Percentiles rank a stretch among this genome's conserved stretches.
phyloP scores from a whole-genome alignment of 495 filamentous ascomycete genomes.

The Amniculicola lignicola region DNA sequence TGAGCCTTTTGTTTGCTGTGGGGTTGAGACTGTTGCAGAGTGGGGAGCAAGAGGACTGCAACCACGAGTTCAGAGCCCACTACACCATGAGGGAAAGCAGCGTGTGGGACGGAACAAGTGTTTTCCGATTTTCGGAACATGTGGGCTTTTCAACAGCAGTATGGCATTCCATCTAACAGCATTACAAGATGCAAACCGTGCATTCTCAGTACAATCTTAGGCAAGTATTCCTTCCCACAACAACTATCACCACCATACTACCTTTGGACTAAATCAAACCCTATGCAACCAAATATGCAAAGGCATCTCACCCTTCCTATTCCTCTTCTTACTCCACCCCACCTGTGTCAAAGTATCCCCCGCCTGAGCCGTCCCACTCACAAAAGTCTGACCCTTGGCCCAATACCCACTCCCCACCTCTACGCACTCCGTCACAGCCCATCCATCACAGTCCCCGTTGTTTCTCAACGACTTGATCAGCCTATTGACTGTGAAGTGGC shows the following conservation, averaged over 20 bases:
- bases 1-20: no score
- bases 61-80: no score
- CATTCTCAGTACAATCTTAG: no score
- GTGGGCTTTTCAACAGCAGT: no score
- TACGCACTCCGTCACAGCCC: conserved; percentile 18
- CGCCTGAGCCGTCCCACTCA: background rate
- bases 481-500: background rate
- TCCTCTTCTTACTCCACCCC: conserved; percentile 17
- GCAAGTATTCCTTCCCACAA: background rate
- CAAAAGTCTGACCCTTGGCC: conserved; percentile 20
- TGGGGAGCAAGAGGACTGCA: no score
- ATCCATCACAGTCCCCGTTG: conserved; percentile 4
- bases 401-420: conserved; percentile 13
- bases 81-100: no score
- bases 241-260: conserved; percentile 1
- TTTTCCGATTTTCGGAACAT: no score
- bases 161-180: no score
- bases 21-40: no score
- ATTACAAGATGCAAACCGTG: no score
- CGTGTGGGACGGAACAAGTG: no score
- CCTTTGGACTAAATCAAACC: background rate
- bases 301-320: conserved; percentile 7
- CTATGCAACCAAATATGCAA: conserved; percentile 14
- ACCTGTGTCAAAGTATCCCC: conserved; percentile 5
- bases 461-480: conserved; percentile 9